Evolutionary conservation across 306 rosid genomes (phyloP).

Genomic region (Begonia loranthoides): DNA sequence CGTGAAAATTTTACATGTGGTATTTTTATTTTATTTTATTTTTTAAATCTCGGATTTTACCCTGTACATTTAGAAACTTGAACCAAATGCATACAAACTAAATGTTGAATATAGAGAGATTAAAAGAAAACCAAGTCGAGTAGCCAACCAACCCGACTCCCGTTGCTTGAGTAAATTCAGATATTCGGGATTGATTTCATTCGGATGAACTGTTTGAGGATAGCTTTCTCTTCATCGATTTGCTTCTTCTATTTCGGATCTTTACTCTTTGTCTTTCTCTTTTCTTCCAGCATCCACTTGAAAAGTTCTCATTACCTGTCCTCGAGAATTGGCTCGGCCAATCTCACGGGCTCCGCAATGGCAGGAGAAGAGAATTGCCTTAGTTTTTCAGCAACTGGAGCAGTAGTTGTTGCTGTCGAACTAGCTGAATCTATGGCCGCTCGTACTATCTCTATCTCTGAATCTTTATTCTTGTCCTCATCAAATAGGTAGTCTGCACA

Average conservation of each 20-base stretch:
- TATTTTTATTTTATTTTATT: too few species aligned
- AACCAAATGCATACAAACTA: too few species aligned
- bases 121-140: too few species aligned
- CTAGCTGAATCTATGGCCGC: constrained; percentile 22
- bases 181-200: constrained; percentile 6
- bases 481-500: constrained; percentile 57
- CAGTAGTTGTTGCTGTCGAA: constrained; percentile 15
- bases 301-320: not conserved
- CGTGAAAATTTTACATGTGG: too few species aligned
- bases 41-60: too few species aligned
- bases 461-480: constrained; percentile 60
- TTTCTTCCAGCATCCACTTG: not conserved
- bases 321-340: not conserved
- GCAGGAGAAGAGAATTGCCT: constrained; percentile 5
- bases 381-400: constrained; percentile 24
- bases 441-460: constrained; percentile 26
- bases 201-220: not conserved
- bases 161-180: constrained; percentile 7
- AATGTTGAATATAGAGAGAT: too few species aligned
- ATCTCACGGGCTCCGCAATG: not conserved
- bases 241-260: not conserved
- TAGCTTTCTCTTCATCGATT: not conserved
- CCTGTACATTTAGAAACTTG: too few species aligned
- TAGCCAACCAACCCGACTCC: too few species aligned
- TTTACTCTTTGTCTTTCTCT: not conserved